Conservation (phyloP, 352 stramenopile species). For the Aphanomyces euteiches region DNA sequence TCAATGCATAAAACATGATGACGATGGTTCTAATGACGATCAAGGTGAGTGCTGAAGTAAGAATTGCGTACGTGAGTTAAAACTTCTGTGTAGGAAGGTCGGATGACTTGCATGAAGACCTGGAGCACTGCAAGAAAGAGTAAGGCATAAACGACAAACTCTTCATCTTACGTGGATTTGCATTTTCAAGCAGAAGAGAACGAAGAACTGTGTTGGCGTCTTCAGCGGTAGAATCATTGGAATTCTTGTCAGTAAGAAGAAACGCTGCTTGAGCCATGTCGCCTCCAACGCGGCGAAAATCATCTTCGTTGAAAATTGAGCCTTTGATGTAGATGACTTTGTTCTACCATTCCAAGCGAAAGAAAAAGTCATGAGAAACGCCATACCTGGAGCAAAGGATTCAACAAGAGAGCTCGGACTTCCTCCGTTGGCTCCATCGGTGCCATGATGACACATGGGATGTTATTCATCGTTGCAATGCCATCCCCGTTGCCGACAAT, state of each 20-base stretch:
- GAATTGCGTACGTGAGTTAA: constrained; percentile 41
- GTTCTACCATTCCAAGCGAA: constrained; percentile 33
- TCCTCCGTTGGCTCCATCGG: constrained; percentile 50
- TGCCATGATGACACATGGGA: constrained; percentile 53
- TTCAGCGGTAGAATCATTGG: constrained; percentile 38
- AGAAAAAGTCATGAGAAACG: background rate
- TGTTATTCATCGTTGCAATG: constrained; percentile 38
- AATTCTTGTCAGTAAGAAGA: constrained; percentile 50
- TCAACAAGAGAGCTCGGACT: constrained; percentile 51
- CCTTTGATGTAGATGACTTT: constrained; percentile 63
- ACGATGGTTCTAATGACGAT: constrained; percentile 33
- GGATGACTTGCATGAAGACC: constrained; percentile 60
- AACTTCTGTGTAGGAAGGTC: constrained; percentile 51
- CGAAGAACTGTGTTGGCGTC: constrained; percentile 58
- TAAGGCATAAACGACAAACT: background rate
- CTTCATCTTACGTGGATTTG: constrained; percentile 38
- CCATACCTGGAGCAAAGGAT: constrained; percentile 41
- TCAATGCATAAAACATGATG: constrained; percentile 58
- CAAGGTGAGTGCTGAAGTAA: background rate
- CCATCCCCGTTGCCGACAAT: constrained; percentile 36
- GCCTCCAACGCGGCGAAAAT: constrained; percentile 54
- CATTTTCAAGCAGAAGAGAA: constrained; percentile 58
- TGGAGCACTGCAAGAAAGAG: constrained; percentile 35
- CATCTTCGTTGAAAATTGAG: constrained; percentile 61
- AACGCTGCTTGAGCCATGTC: constrained; percentile 56